Percentiles rank a stretch among this genome's conserved stretches.
Conservation (phyloP, 1,284 basidiomycete species). For the Austroboletus novae-zelandiae region DNA sequence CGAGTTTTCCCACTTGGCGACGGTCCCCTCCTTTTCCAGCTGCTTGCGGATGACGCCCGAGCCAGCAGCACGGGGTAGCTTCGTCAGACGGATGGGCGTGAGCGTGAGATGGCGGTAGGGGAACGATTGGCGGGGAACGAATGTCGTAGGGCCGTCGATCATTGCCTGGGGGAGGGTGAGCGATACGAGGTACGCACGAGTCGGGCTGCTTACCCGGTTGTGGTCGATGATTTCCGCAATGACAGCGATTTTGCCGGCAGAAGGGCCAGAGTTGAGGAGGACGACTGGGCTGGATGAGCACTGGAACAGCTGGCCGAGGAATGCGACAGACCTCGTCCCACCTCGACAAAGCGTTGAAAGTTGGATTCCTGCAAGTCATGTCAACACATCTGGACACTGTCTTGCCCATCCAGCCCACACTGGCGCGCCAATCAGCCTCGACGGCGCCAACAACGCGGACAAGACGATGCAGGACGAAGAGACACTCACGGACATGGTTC, state of each 20-base stretch:
- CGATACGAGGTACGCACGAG: not conserved
- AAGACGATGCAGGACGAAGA: rapidly evolving
- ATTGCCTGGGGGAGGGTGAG: slow-evolving; percentile 63
- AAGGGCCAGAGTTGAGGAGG: slow-evolving; percentile 89
- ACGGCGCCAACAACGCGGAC: not conserved
- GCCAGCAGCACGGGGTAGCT: slow-evolving; percentile 87
- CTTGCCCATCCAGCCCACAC: slow-evolving; percentile 15
- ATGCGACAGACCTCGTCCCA: slow-evolving; percentile 75
- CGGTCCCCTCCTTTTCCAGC: slow-evolving; percentile 77
- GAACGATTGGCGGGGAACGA: slow-evolving; percentile 89
- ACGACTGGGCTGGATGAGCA: slow-evolving; percentile 59
- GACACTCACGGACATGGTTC: slow-evolving; percentile 25
- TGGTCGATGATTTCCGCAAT: slow-evolving; percentile 99
- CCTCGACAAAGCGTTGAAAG: slow-evolving; percentile 98
- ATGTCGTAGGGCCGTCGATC: slow-evolving; percentile 90
- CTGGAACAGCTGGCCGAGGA: not conserved
- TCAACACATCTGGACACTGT: slow-evolving; percentile 16
- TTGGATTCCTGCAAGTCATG: slow-evolving; percentile 59
- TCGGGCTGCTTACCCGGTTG: slow-evolving; percentile 69
- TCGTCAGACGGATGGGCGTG: slow-evolving; percentile 82
- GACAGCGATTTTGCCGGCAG: slow-evolving; percentile 88
- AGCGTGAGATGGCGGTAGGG: slow-evolving; percentile 92
- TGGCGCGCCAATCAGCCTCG: not conserved
- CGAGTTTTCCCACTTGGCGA: slow-evolving; percentile 81
- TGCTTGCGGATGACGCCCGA: slow-evolving; percentile 83